These are phyloP conservation scores for Hylodesmum podocarpum DNA, from an alignment of 306 rosid genomes.

Conservation along the genomic window DNA sequence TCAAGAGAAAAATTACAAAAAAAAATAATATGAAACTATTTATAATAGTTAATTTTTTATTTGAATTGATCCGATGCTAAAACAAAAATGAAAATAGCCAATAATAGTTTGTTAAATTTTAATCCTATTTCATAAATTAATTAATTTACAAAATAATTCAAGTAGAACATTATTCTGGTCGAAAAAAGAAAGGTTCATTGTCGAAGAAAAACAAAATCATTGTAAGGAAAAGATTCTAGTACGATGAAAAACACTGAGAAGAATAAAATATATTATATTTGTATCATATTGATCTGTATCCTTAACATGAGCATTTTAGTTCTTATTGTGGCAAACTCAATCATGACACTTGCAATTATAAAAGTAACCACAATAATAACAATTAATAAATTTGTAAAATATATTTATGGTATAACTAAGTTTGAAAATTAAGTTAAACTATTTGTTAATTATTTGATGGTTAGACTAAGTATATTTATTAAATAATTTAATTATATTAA, in stretches of 20 bases:
- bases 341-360: constrained; percentile 18
- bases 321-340: constrained; percentile 27
- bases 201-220: not conserved
- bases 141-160: not conserved
- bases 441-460: not conserved
- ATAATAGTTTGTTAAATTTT: not conserved
- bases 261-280: constrained; percentile 11
- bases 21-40: not conserved
- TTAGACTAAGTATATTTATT: too few species aligned
- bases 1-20: not conserved
- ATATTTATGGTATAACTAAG: not conserved
- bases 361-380: not conserved
- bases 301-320: constrained; percentile 35
- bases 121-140: not conserved
- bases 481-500: too few species aligned
- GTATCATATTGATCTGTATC: constrained; percentile 25
- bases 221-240: not conserved
- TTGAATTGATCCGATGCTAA: not conserved
- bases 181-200: not conserved
- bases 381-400: not conserved
- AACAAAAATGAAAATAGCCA: not conserved
- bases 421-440: not conserved
- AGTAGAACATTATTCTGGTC: not conserved
- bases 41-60: not conserved
- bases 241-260: not conserved